These are phyloP conservation scores for Pseudodiploospora longispora DNA, from an alignment of 2,329 filamentous ascomycete species.

Conservation along the genomic window DNA sequence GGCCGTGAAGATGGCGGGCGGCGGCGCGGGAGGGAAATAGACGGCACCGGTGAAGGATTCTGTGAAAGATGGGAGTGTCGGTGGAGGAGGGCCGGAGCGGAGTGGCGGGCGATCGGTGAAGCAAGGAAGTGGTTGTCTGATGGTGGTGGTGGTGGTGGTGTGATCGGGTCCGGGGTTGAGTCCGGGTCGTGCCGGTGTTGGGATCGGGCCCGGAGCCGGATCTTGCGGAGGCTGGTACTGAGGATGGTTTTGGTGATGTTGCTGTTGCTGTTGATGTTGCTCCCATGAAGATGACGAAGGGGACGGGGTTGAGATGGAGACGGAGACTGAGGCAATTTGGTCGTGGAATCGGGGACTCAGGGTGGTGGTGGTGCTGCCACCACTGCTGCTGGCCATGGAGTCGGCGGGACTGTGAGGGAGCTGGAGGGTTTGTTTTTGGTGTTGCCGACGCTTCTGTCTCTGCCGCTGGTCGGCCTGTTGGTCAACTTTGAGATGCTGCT, in stretches of 20 bases:
- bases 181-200: too few relatives aligned
- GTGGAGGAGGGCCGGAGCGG: constrained; percentile 2
- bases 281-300: constrained; percentile 2
- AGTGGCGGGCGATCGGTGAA: constrained; percentile 1
- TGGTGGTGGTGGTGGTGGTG: too few relatives aligned
- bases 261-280: constrained; percentile 6
- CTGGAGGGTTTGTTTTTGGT: constrained; percentile 1
- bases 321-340: neutral
- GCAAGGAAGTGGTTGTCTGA: too few relatives aligned
- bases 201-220: too few relatives aligned
- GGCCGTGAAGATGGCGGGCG: constrained; percentile 23
- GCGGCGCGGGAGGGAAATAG: constrained; percentile 12
- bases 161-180: too few relatives aligned
- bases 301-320: neutral
- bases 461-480: constrained; percentile 5
- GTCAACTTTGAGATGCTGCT: neutral
- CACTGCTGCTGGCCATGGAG: neutral
- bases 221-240: neutral
- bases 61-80: constrained; percentile 9
- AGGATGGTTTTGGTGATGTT: neutral
- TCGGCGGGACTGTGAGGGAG: constrained; percentile 6
- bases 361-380: constrained; percentile 6
- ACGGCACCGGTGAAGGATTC: constrained; percentile 9
- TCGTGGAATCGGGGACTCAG: constrained; percentile 5
- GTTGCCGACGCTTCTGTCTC: constrained; percentile 2